Base-by-base conservation (phyloP, 2,329 filamentous ascomycete species). In the Ilyonectria mors-panacis region DNA sequence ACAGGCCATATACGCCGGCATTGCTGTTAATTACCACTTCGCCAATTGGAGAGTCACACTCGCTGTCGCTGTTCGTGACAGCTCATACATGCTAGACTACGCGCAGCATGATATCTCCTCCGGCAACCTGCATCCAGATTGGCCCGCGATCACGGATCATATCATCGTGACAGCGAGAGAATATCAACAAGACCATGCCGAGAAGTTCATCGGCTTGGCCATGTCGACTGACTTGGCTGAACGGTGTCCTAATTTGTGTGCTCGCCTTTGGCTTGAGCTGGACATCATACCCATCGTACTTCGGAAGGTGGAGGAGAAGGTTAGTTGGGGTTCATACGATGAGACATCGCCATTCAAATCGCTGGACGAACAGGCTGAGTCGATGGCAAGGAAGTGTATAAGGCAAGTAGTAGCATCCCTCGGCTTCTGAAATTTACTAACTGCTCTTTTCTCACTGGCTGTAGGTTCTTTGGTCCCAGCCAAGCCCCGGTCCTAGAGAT, bases 301-400 rank as follows among this genome's bases (percentile, higher is more conserved):
- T 69, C 83, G 81, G 81, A 84, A 50, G 76, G 79, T 68, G 82
- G 82, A 71, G 79, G 73, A 60, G 80, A 77, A 72, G 80, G 73
- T 42, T 84, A 86, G 68, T 88, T 86, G 85, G 82, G 85, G 51
- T 78, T 81, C 35, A 88, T 89, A 76, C 82, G 85, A n/a, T 35
- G 33, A 35, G 33, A 35, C 33, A 35, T 35, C 8, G 33, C 33
- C 33, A 35, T 35, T 35, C 33, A 35, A 35, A 35, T 35, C 33
- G 33, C 86, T 94, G 4, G 93, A 95, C 73, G 93, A 96, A 77
- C 90, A 94, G 78, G 93, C 93, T 1, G 93, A 95, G 77, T 93
- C 91, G 1, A 92, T 95, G 87, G 91, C 91, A 1, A 86, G 93
- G 68, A 95, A 94, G 82, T 94, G 92, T 78, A 86, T 94, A 68